Conservation (phyloP, 2,329 filamentous ascomycete species). For the Stemphylium vesicarium region DNA sequence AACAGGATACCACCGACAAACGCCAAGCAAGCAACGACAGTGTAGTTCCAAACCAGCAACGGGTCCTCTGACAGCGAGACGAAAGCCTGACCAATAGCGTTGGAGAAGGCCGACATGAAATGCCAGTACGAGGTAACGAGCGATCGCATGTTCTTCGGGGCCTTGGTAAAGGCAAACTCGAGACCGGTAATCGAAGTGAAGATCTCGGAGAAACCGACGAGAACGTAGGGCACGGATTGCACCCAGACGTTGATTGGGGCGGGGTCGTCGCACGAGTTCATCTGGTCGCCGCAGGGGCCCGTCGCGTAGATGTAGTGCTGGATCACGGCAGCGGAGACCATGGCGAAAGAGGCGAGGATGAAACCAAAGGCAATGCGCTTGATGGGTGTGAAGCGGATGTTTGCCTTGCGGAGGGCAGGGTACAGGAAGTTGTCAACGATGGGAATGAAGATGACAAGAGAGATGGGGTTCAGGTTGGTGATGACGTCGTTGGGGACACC, state of each 20-base stretch:
- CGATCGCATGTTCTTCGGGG: conserved; percentile 79
- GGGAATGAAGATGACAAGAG: conserved; percentile 62
- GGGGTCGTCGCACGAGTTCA: conserved; percentile 60
- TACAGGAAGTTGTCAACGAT: conserved; percentile 61
- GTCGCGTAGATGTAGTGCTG: conserved; percentile 69
- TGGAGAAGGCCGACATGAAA: conserved; percentile 72
- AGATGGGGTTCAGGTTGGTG: conserved; percentile 61
- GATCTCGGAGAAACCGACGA: conserved; percentile 65
- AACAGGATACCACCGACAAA: conserved; percentile 68
- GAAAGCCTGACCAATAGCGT: conserved; percentile 73
- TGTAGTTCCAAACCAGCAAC: conserved; percentile 75
- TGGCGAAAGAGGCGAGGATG: conserved; percentile 54
- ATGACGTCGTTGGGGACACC: conserved; percentile 64
- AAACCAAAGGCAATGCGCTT: conserved; percentile 62
- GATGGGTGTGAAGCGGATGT: conserved; percentile 60
- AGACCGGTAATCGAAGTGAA: conserved; percentile 67
- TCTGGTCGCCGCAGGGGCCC: conserved; percentile 65
- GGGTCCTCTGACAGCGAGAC: conserved; percentile 68
- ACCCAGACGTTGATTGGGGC: conserved; percentile 70
- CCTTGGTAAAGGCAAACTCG: conserved; percentile 80
- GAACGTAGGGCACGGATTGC: conserved; percentile 57
- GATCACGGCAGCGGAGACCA: conserved; percentile 58
- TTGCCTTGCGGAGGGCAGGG: conserved; percentile 55
- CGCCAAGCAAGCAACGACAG: conserved; percentile 66
- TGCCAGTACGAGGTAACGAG: conserved; percentile 73